A percentile compares a stretch with the other conserved stretches of the same genome.
Conservation (phyloP, 2,329 filamentous ascomycete species). For the Diaporthe amygdali region DNA sequence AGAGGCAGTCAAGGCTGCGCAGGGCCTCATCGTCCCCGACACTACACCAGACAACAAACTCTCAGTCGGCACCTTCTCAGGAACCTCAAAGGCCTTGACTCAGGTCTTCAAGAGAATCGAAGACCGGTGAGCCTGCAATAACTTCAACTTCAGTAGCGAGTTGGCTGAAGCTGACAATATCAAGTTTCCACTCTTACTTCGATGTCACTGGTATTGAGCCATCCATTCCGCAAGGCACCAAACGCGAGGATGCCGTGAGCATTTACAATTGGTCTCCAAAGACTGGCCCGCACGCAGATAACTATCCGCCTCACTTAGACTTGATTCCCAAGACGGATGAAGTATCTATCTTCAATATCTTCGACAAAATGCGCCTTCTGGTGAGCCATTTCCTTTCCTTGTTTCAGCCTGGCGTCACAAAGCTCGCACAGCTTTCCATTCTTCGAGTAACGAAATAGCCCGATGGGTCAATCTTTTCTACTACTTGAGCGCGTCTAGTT, state of each 20-base stretch:
- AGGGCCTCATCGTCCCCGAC: neutral
- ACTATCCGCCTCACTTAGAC: neutral
- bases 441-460: no score
- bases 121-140: neutral
- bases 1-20: neutral
- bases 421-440: neutral
- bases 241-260: neutral
- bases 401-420: neutral
- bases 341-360: neutral
- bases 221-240: neutral
- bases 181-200: constrained; percentile 7
- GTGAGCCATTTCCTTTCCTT: neutral
- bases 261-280: constrained; percentile 2
- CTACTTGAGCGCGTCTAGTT: no score
- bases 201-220: constrained; percentile 1
- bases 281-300: neutral
- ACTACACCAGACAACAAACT: neutral
- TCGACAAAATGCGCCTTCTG: neutral
- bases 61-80: neutral
- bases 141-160: no score
- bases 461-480: no score
- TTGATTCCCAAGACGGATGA: neutral
- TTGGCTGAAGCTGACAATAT: neutral
- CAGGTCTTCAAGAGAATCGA: neutral
- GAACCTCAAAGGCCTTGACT: neutral